These are phyloP conservation scores for Quercus engelmannii DNA, from an alignment of 306 rosid genomes.

Conservation along the genomic window DNA sequence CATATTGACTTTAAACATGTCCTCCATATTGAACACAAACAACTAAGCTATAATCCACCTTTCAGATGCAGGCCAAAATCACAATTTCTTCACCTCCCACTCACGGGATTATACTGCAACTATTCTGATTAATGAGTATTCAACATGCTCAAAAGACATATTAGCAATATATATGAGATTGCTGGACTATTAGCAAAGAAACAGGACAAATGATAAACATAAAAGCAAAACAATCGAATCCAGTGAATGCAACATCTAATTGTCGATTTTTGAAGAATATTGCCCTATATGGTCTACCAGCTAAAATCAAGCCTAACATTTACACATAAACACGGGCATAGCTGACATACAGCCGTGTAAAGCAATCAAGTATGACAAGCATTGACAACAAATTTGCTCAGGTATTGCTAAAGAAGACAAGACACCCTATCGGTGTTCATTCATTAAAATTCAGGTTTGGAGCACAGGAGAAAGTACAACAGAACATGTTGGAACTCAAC, in stretches of 20 bases:
- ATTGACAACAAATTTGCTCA: background rate
- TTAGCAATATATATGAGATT: background rate
- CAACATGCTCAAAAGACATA: background rate
- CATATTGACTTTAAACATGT: too few relatives aligned
- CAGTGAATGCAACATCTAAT: background rate
- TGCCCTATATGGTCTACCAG: background rate
- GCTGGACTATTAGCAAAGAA: background rate
- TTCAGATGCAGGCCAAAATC: background rate
- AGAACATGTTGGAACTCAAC: background rate
- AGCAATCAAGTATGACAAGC: background rate
- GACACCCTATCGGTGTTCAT: background rate
- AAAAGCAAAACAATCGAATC: background rate
- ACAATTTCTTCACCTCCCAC: background rate
- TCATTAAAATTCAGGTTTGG: background rate
- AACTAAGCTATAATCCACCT: background rate
- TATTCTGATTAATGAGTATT: background rate
- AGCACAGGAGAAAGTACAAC: background rate
- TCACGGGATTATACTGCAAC: background rate
- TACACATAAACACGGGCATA: background rate
- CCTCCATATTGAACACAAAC: background rate
- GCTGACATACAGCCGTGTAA: background rate
- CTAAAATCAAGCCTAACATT: background rate
- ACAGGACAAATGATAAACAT: background rate
- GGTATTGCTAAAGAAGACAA: background rate
- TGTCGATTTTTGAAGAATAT: background rate